Base-by-base conservation (phyloP, 2,329 filamentous ascomycete genomes). In the Diatrype stigma region DNA sequence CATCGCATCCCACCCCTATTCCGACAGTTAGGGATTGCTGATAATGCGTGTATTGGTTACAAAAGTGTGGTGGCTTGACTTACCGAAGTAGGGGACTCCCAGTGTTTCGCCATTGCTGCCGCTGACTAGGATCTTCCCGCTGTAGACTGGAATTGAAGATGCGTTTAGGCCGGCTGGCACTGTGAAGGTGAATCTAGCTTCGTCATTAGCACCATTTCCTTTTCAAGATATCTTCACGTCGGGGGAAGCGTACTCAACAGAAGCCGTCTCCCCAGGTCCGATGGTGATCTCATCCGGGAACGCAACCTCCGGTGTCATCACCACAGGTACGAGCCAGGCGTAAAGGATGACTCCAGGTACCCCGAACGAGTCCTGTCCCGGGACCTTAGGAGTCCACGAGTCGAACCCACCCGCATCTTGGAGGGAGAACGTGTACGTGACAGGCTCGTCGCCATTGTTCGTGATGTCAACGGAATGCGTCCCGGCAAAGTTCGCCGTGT, bases 401-500 rank as follows among this genome's bases (percentile, higher is more conserved):
- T 61, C 55, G 45, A 54, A 61, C 11, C 59, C 60, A 3, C 46
- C 60, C 1, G 60, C 59, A 37, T 52, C 51, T 49, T 62, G 55
- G 0, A 61, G 62, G 30, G 60, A 60, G 46, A 74, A 62, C 3
- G 53, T 62, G 57, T 72, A 74, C 12, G 66, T 67, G 26, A 69
- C 60, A 14, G 61, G 52, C 32, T 63, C 58, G n/a, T 53, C 55
- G 22, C 66, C 71, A 7, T 59, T 60, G 56, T 75, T 75, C 37
- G 62, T 67, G 51, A 75, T 65, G 23, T 66, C 65, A 45, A 73
- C 69, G 28, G 64, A 60, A 32, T 68, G 64, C 10, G 52, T 60
- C 1, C 57, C 58, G 7, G 55, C 53, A 50, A 74, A 69, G 56
- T 73, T 59, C 22, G 65, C 63, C 12, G 71, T 74, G 53, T 76